Evolutionary conservation across 2,329 filamentous ascomycete species (phyloP), one percentile per base, ranked within the genome.

Genomic region (Trichophyton rubrum): DNA sequence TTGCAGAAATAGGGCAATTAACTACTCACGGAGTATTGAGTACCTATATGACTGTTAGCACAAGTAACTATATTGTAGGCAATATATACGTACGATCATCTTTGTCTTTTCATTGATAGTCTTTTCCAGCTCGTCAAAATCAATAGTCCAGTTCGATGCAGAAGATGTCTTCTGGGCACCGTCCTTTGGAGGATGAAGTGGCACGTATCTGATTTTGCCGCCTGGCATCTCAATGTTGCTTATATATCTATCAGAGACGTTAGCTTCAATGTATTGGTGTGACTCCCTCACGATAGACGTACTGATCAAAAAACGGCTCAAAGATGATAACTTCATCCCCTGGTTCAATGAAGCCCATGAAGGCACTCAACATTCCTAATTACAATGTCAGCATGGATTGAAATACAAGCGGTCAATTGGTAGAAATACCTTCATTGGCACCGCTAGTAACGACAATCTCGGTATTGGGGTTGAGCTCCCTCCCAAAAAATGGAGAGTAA

Each of bases 191-290:
- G 93, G 92, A 64, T 93, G 88, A 71, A 99, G 80, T n/a, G 93
- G 91, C 24, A 97, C 92, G 71, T 96, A 97, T 67, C 92, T 87
- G 65, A 97, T 89, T 71, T 87, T 95, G 66, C 93, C 93, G 58
- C 93, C 93, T 0, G 93, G 86, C 91, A 99, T 97, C 74, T 96
- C 89, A 65, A 99, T 97, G 75, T 99, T 99, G 79, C 87, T 90
- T 66, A 99, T 95, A 73, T 97, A 95, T 67, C 82, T 85, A 58
- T 22, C n/a, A 43, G 5, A 17, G 47, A 20, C 56, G 51, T 61
- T 38, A 61, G 60, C 24, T 33, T n/a, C 9, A 38, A 24, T 15
- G 56, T 53, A 58, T 22, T 3, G 15, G 17, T 8, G 56, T 24
- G 45, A 3, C 15, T 11, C 79, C 73, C 77, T 41, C 33, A 78